These are phyloP conservation scores for Alternaria atra DNA, from an alignment of 2,329 filamentous ascomycete species.

Conservation along the genomic window DNA sequence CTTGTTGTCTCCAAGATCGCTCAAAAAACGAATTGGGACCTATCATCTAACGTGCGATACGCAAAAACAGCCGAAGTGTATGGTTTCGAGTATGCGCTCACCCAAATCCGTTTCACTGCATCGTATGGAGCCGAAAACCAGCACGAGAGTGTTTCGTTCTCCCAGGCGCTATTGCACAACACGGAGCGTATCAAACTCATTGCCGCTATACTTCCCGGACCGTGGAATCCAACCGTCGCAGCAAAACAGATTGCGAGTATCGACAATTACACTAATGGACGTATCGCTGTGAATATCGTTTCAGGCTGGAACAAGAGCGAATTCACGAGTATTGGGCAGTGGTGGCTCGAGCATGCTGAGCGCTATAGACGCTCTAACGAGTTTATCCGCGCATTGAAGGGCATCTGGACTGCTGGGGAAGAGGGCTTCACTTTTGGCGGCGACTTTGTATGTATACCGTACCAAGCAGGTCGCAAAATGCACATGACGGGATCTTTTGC, in stretches of 20 bases:
- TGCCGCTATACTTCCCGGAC: slow-evolving; percentile 58
- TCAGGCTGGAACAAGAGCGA: slow-evolving; percentile 65
- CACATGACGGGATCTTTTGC: no score
- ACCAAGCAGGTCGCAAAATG: no score
- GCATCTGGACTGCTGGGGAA: slow-evolving; percentile 59
- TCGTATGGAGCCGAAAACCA: slow-evolving; percentile 60
- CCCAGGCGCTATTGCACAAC: slow-evolving; percentile 58
- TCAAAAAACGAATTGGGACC: slow-evolving; percentile 60
- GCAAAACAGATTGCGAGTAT: slow-evolving; percentile 65
- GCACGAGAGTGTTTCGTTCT: slow-evolving; percentile 63
- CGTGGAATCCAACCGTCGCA: slow-evolving; percentile 55
- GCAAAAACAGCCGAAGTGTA: slow-evolving; percentile 59
- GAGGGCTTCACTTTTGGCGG: slow-evolving; percentile 60
- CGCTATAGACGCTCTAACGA: slow-evolving; percentile 60
- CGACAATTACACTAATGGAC: slow-evolving; percentile 62
- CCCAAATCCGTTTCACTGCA: slow-evolving; percentile 64
- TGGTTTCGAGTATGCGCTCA: slow-evolving; percentile 63
- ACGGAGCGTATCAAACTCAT: slow-evolving; percentile 62
- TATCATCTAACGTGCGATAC: slow-evolving; percentile 60
- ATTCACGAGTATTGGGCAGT: slow-evolving; percentile 62
- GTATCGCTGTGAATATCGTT: slow-evolving; percentile 63
- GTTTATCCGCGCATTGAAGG: slow-evolving; percentile 62
- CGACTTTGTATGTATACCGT: slow-evolving; percentile 51
- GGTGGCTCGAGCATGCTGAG: slow-evolving; percentile 65
- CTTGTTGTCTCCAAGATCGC: slow-evolving; percentile 63